A percentile compares a stretch with the other conserved stretches of the same genome.
Evolutionary conservation across 139 green algal species (phyloP).

Genomic region (Chlamydomonas sphaeroides): DNA sequence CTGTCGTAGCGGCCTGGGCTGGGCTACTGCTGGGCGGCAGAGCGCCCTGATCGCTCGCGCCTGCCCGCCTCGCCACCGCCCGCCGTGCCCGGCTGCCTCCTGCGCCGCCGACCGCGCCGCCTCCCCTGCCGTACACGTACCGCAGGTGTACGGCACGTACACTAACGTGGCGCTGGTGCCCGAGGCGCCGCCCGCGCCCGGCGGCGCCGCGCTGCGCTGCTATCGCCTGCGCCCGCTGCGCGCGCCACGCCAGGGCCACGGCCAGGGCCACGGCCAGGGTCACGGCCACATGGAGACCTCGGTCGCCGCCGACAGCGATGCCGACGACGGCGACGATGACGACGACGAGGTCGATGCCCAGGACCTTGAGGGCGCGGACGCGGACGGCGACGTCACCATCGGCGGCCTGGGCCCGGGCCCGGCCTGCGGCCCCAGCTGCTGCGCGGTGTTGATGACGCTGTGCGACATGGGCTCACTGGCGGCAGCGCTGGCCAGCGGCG

Average conservation of each 20-base stretch:
- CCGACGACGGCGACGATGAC: too few relatives aligned
- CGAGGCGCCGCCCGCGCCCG: too few relatives aligned
- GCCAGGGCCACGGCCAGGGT: neutral
- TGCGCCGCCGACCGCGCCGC: too few relatives aligned
- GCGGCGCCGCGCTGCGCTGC: neutral
- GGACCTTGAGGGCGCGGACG: neutral
- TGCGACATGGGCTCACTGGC: conserved; percentile 23
- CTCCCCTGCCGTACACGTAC: too few relatives aligned
- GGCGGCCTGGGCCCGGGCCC: neutral
- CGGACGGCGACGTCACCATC: neutral
- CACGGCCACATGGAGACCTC: too few relatives aligned
- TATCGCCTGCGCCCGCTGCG: neutral
- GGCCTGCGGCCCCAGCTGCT: neutral
- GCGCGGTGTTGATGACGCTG: conserved; percentile 20
- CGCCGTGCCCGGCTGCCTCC: neutral
- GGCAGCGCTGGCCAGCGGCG: neutral
- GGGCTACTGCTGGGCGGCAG: too few relatives aligned
- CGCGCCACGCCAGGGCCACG: too few relatives aligned
- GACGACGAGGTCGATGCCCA: neutral
- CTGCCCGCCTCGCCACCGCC: neutral
- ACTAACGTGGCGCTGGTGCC: conserved; percentile 6
- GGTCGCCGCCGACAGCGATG: too few relatives aligned
- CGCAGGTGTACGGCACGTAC: conserved; percentile 24
- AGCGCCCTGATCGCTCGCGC: neutral
- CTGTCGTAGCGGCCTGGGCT: too few relatives aligned